phyloP scores from a whole-genome alignment of 1,284 basidiomycete species.

The Sporisorium graminicola region DNA sequence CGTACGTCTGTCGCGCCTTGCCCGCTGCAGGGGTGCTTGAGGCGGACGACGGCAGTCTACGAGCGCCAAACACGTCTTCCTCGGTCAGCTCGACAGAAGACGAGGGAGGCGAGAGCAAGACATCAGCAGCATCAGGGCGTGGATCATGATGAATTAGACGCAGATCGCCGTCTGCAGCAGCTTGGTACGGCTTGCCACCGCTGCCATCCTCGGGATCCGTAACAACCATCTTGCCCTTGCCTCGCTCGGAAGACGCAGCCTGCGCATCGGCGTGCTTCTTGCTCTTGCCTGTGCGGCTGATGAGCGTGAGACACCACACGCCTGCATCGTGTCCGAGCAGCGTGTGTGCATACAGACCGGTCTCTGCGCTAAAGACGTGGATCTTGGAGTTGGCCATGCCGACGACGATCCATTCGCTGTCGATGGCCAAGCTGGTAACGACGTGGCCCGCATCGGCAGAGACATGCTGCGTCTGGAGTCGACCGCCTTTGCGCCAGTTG shows the following conservation, averaged over 20 bases:
- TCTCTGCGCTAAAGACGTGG: conserved; percentile 85
- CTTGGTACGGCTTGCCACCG: conserved; percentile 48
- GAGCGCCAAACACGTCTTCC: conserved; percentile 22
- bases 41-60: conserved; percentile 15
- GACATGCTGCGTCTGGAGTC: conserved; percentile 80
- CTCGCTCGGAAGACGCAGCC: conserved; percentile 13
- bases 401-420: conserved; percentile 86
- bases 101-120: conserved; percentile 32
- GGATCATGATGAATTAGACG: conserved; percentile 56
- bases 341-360: conserved; percentile 82
- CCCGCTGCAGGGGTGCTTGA: conserved; percentile 22
- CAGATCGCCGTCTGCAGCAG: conserved; percentile 52
- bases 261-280: conserved; percentile 7
- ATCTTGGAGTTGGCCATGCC: conserved; percentile 90
- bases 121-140: conserved; percentile 47
- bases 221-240: conserved; percentile 53
- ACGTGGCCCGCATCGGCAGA: conserved; percentile 76
- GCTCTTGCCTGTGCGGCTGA: conserved; percentile 58
- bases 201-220: conserved; percentile 51
- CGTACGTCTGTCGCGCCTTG: conserved; percentile 30
- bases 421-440: conserved; percentile 88
- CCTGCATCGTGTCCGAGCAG: conserved; percentile 88
- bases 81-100: conserved; percentile 26
- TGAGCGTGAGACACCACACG: conserved; percentile 90
- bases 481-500: conserved; percentile 87